Evolutionary conservation across 108 stramenopile genomes (phyloP).

Genomic region (Aureococcus anophagefferens): DNA sequence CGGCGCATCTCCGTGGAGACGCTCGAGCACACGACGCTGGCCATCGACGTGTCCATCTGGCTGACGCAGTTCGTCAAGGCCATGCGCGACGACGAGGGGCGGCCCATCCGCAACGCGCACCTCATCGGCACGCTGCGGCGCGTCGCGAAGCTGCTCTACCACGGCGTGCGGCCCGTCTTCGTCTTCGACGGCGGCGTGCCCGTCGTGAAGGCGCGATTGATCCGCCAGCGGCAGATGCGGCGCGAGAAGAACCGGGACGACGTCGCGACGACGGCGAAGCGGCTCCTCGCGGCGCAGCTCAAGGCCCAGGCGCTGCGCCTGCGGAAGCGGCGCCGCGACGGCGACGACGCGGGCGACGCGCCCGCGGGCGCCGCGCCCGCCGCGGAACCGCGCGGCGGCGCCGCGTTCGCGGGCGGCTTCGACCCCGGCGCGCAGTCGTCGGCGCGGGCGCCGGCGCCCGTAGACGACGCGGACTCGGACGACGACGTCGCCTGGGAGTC

Average conservation of each 20-base stretch:
- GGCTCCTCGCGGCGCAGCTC: constrained; percentile 42
- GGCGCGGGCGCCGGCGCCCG: background rate
- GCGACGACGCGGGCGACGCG: too few relatives aligned
- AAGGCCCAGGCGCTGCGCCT: background rate
- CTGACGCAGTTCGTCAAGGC: constrained; percentile 95
- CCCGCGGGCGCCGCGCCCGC: constrained; percentile 18
- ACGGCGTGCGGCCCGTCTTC: constrained; percentile 87
- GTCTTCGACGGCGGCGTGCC: constrained; percentile 95
- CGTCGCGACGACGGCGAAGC: constrained; percentile 57
- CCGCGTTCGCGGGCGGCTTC: constrained; percentile 4
- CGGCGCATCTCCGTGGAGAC: constrained; percentile 91
- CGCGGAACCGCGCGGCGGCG: constrained; percentile 14
- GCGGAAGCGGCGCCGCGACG: background rate
- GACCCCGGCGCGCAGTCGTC: background rate
- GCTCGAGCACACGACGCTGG: constrained; percentile 80
- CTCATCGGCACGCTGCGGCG: constrained; percentile 83
- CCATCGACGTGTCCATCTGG: constrained; percentile 94
- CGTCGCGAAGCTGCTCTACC: constrained; percentile 78
- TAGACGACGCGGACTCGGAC: constrained; percentile 19
- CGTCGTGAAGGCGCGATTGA: constrained; percentile 70
- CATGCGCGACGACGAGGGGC: constrained; percentile 81
- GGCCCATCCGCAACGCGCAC: constrained; percentile 74
- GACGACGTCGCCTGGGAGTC: background rate
- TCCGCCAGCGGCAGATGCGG: constrained; percentile 47
- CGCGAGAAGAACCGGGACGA: constrained; percentile 47